Base-by-base conservation (phyloP, 1,139 yeast species). In the Nakaseomyces kungkrabaensis region DNA sequence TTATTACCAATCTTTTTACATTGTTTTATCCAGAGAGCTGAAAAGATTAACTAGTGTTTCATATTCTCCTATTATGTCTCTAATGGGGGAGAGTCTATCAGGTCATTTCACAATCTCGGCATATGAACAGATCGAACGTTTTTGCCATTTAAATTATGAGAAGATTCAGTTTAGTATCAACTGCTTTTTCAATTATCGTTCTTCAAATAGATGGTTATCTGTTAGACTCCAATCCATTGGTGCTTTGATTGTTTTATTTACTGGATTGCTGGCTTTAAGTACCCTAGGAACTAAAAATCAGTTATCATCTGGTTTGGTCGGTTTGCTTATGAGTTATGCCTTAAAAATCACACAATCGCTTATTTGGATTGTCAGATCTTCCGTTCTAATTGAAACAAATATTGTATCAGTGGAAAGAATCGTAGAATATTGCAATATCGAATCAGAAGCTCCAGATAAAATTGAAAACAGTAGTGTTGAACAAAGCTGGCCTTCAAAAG, bases 391-490 rank as follows among this genome's bases (percentile, higher is more conserved):
- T 43, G 95, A 86, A 64, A 79, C 85, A 6, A 81, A 78, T 59
- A 77, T 84, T 51, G 90, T 85, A 13, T 82, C 88, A 3, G 86
- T 83, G 24, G 95, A 86, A 62, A 75, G 95, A 55, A 76, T 86
- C 37, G 66, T 82, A 49, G 95, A 86, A 59, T 86, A 84, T 62
- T 75, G 82, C 55, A 75, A 76, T n/a, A 62, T 85, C 52, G 70
- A 74, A 13, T 73, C 79, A 3, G 95, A 85, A 62, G 86, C 81
- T 27, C 69, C 65, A 41, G 66, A 60, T 48, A 59, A 59, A 27
- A 61, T 73, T 17, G 73, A 68, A 45, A 57, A 61, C 50, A 45
- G 58, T 22, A 54, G 60, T 31, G 77, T 79, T 0, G 57, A 59
- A 0, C 43, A 54, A 37, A 57, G 63, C 5, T 85, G 94, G 94